Evolutionary conservation across 345 rosid genomes (phyloP), one percentile per base, ranked within the genome.

Genomic region (Leavenworthia alabamica): DNA sequence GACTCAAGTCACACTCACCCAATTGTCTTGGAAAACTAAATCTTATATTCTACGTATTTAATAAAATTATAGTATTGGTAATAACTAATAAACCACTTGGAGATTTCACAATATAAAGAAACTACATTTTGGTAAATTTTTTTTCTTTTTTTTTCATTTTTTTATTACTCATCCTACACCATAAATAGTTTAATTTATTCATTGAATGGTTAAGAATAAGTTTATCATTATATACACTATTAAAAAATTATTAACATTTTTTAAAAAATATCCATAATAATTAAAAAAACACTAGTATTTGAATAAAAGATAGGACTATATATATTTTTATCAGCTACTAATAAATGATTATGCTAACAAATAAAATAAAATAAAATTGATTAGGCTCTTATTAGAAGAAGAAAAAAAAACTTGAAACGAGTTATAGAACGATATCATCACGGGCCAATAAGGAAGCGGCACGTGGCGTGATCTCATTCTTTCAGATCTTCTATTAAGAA

Each of bases 391-490:
- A 16, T 12, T 36, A 35, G 15, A 24, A 11, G 0, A 7, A 33
- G 12, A 4, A 61, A 6, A 48, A 17, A 27, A 8, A 24, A 1
- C 27, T 27, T 63, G 7, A 15, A 7, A 44, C 42, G 7, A 44
- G 48, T n/a, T 3, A 15, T 14, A 13, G 19, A 22, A 59, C 60
- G 20, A 54, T 28, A 62, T 54, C 63, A 62, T 5, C 8, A 46
- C 1, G 2, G 24, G 6, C 64, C 64, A 62, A 64, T 71, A 17
- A 1, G 6, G 14, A 19, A 33, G 0, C 5, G 49, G 78, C 91
- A 82, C 88, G 86, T 85, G 84, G 75, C 79, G 51, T 2, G 27
- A 65, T 56, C 41, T 31, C 11, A 63, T 46, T 60, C 68, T 33
- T 46, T 54, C 43, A 45, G 40, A 41, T 41, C 15, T 2, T 22